phyloP scores from a whole-genome alignment of 768 basidiomycete species.

The Imleria badia region DNA sequence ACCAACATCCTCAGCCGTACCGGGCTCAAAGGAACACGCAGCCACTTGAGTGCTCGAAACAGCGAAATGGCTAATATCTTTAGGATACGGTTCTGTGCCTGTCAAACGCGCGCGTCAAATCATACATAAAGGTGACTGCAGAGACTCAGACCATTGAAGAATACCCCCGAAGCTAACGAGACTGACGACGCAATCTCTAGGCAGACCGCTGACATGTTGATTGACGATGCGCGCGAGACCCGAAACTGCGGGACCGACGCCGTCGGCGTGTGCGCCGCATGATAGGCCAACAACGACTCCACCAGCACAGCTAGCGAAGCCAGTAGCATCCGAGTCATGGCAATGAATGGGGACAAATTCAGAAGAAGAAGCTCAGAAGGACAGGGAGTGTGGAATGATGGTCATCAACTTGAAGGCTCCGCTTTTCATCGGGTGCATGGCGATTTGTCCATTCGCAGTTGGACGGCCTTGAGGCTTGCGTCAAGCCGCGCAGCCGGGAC shows the following conservation, averaged over 20 bases:
- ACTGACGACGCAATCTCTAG: slow-evolving; percentile 21
- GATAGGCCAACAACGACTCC: slow-evolving; percentile 7
- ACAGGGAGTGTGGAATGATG: slow-evolving; percentile 4
- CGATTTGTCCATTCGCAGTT: slow-evolving; percentile 1
- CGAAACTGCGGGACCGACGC: not conserved
- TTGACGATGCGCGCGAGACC: not conserved
- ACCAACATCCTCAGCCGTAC: slow-evolving; percentile 52
- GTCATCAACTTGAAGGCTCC: slow-evolving; percentile 3
- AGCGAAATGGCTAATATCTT: slow-evolving; percentile 50
- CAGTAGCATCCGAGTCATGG: slow-evolving; percentile 4
- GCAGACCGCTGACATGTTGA: slow-evolving; percentile 14
- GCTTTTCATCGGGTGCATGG: slow-evolving; percentile 10
- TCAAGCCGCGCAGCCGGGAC: not conserved
- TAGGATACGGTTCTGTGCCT: slow-evolving; percentile 33
- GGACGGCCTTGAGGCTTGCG: slow-evolving; percentile 11
- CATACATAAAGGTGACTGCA: not conserved
- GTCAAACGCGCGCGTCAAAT: slow-evolving; percentile 12
- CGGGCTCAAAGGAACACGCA: slow-evolving; percentile 58
- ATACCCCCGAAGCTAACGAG: slow-evolving; percentile 22
- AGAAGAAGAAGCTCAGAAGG: slow-evolving; percentile 5
- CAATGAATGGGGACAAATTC: not conserved
- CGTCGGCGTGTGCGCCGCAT: not conserved
- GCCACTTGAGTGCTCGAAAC: slow-evolving; percentile 45
- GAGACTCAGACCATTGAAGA: slow-evolving; percentile 19
- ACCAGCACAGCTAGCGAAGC: slow-evolving; percentile 8